Conservation (phyloP, 345 rosid genomes). For the Litchi chinensis region DNA sequence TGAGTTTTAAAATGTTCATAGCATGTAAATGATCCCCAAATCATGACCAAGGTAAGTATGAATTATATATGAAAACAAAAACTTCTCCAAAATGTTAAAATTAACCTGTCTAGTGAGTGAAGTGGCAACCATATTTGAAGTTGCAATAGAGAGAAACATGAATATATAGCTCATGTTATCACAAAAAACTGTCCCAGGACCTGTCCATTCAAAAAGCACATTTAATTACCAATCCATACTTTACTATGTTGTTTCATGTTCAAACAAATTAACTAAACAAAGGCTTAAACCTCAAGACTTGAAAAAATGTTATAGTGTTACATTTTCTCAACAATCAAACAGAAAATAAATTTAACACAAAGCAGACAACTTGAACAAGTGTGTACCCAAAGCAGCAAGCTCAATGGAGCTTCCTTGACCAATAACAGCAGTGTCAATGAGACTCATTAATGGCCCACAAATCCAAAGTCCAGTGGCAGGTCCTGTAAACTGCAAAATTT, state of each 20-base stretch:
- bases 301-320: background rate
- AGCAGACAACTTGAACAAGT: background rate
- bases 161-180: conserved; percentile 48
- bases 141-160: conserved; percentile 62
- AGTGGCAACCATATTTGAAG: conserved; percentile 61
- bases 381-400: conserved; percentile 87
- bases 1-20: background rate
- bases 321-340: conserved; percentile 14
- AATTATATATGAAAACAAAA: background rate
- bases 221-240: background rate
- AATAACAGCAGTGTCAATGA: conserved; percentile 83
- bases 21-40: background rate
- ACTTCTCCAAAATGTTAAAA: background rate
- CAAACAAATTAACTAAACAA: background rate
- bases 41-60: background rate
- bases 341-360: background rate
- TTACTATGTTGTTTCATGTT: background rate
- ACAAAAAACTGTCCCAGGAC: conserved; percentile 62
- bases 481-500: conserved; percentile 80
- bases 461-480: conserved; percentile 93
- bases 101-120: conserved; percentile 49
- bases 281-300: background rate
- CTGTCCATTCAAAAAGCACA: conserved; percentile 27
- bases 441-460: conserved; percentile 95
- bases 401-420: conserved; percentile 91